A percentile compares a stretch with the other conserved stretches of the same genome.
These are phyloP conservation scores for Eimeria sp. DNA, from an alignment of 169 alveolate species.

Conservation along the genomic window DNA sequence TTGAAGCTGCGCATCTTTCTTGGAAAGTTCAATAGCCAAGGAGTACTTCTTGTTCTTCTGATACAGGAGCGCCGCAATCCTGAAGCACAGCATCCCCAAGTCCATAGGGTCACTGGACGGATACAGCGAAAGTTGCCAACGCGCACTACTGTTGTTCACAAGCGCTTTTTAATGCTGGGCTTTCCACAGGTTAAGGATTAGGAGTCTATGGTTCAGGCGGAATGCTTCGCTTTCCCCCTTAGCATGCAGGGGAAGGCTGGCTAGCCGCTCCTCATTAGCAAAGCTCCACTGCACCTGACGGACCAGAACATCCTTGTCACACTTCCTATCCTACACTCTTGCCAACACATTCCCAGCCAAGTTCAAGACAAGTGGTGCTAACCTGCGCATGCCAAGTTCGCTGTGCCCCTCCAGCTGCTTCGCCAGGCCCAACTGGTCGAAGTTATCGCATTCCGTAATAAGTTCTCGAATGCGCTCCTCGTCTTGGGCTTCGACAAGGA, in stretches of 20 bases:
- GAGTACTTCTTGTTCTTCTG: constrained; percentile 87
- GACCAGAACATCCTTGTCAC: background rate
- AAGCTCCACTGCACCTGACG: background rate
- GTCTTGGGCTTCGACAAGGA: constrained; percentile 98
- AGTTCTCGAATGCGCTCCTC: constrained; percentile 95
- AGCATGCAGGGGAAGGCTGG: background rate
- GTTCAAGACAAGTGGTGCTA: constrained; percentile 92
- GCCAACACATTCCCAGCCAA: background rate
- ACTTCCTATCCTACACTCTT: background rate
- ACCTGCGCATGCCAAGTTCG: constrained; percentile 98
- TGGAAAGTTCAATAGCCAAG: constrained; percentile 86
- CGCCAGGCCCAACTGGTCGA: constrained; percentile 96
- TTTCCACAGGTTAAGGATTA: background rate
- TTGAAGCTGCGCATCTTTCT: constrained; percentile 85
- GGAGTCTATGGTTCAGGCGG: background rate
- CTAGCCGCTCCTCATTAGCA: background rate
- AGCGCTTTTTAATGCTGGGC: background rate
- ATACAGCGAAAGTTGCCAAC: background rate
- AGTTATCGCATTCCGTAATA: constrained; percentile 96
- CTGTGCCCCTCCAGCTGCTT: constrained; percentile 96
- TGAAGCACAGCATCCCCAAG: constrained; percentile 17
- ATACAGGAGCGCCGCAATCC: constrained; percentile 80
- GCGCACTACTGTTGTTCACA: constrained; percentile 1
- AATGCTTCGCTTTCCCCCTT: background rate
- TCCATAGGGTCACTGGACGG: background rate